Evolutionary conservation across 2,329 filamentous ascomycete species (phyloP).

Genomic region (Trichoderma gracile): DNA sequence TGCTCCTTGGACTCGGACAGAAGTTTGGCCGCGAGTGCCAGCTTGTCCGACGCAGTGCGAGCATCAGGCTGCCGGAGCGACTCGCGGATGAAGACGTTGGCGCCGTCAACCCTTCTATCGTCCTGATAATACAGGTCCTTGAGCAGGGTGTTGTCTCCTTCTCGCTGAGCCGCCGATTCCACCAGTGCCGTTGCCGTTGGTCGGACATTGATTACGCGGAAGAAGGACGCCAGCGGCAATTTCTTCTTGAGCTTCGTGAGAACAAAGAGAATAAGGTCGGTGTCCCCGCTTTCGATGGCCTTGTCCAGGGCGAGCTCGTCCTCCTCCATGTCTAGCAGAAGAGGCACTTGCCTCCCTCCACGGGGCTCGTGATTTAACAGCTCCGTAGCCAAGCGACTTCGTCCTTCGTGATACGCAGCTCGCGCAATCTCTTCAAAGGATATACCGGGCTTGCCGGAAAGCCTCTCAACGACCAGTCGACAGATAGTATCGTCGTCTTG

Average conservation of each 20-base stretch:
- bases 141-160: slow-evolving; percentile 74
- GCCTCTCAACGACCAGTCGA: slow-evolving; percentile 78
- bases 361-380: slow-evolving; percentile 91
- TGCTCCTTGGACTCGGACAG: slow-evolving; percentile 81
- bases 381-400: slow-evolving; percentile 83
- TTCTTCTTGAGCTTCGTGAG: slow-evolving; percentile 87
- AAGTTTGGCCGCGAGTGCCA: slow-evolving; percentile 81
- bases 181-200: slow-evolving; percentile 87
- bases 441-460: slow-evolving; percentile 85
- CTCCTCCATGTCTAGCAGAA: slow-evolving; percentile 92
- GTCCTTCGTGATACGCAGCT: slow-evolving; percentile 91
- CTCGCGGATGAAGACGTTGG: slow-evolving; percentile 83
- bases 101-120: slow-evolving; percentile 83
- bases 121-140: slow-evolving; percentile 99
- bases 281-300: slow-evolving; percentile 92
- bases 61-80: slow-evolving; percentile 72
- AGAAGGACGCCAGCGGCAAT: slow-evolving; percentile 85
- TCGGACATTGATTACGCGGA: slow-evolving; percentile 82
- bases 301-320: slow-evolving; percentile 95
- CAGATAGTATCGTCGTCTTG: slow-evolving; percentile 90
- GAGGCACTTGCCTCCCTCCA: slow-evolving; percentile 91
- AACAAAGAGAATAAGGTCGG: slow-evolving; percentile 88
- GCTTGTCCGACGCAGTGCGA: slow-evolving; percentile 75
- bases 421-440: slow-evolving; percentile 94
- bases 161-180: slow-evolving; percentile 72